Conservation (phyloP, 495 filamentous ascomycete species). For the Tuber melanosporum region DNA sequence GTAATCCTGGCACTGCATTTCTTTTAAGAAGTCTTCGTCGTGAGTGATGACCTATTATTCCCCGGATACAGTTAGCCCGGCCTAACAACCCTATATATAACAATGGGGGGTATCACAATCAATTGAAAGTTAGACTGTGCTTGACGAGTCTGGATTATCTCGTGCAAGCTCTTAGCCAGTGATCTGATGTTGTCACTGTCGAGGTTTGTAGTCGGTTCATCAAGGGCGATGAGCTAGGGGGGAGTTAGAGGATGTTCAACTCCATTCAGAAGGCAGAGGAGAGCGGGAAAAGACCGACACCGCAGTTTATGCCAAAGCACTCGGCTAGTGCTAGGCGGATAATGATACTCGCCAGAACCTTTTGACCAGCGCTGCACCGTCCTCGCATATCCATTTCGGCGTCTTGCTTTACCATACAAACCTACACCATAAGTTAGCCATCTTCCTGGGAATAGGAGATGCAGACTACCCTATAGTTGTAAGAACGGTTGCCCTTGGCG, state of each 20-base stretch:
- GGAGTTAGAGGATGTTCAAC: not conserved
- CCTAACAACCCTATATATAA: not conserved
- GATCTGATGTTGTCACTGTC: constrained; percentile 89
- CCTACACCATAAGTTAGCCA: constrained; percentile 20
- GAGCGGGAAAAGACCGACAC: constrained; percentile 44
- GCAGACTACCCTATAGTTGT: constrained; percentile 82
- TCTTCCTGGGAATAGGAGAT: not conserved
- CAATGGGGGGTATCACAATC: constrained; percentile 47
- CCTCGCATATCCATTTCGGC: constrained; percentile 99
- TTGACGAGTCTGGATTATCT: constrained; percentile 77
- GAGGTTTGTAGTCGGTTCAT: constrained; percentile 97
- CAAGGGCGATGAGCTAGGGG: constrained; percentile 71
- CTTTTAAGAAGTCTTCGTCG: constrained; percentile 89
- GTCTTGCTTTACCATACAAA: constrained; percentile 91
- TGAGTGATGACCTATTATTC: constrained; percentile 72
- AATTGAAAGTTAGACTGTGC: constrained; percentile 92
- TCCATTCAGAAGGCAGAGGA: not conserved
- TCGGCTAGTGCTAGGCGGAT: constrained; percentile 94
- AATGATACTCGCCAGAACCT: constrained; percentile 93
- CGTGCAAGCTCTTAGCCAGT: constrained; percentile 73
- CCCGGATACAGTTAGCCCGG: not conserved
- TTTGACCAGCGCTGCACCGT: constrained; percentile 91
- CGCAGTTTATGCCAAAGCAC: constrained; percentile 93
- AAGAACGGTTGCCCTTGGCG: constrained; percentile 67
- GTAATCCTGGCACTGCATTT: constrained; percentile 94